Base-by-base conservation (phyloP, 2,329 filamentous ascomycete species). In the Zasmidium citrigriseum region DNA sequence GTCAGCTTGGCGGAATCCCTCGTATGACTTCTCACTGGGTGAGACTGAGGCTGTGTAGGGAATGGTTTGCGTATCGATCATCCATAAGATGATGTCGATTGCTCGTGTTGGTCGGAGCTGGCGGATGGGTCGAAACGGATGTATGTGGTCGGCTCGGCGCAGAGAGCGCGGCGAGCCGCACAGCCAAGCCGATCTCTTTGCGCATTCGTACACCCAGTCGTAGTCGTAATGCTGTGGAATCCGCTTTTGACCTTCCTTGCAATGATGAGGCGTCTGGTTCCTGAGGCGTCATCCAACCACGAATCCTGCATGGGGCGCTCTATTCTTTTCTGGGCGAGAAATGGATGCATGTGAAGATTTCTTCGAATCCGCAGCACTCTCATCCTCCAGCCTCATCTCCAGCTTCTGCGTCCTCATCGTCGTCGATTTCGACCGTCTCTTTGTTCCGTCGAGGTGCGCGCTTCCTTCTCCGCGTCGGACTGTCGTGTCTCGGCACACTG, bases 401-500 rank as follows among this genome's bases (percentile, higher is more conserved):
- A 18, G 24, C 55, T 16, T 58, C 41, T 22, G n/a, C 51, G 2
- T 54, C 63, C 16, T 66, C 62, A 22, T 67, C 66, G 27, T 65
- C 65, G 38, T 68, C 67, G 18, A 69, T 59, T 18, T 67, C 62
- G 16, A 67, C 60, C 4, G 61, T 59, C 21, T 67, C 61, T 55
- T 62, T 65, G 57, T 66, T 67, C 24, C 57, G 52, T 44, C 65
- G 59, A 14, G 69, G 50, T n/a, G 66, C 62, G 41, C 73, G 66
- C 69, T 75, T 80, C 65, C 75, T 75, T 59, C 69, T 68, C 45
- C 70, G 66, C 27, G 72, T 74, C 10, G 70, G 70, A 23, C 72
- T 73, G 24, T 75, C 74, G 25, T 72, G 68, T 22, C 75, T 71
- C 18, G 76, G 76, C n/a, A 83, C 82, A 69, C 84, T 86, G 71